Evolutionary conservation across 2,329 filamentous ascomycete species (phyloP), one percentile per base, ranked within the genome.

Genomic region (Apiospora arundinis): DNA sequence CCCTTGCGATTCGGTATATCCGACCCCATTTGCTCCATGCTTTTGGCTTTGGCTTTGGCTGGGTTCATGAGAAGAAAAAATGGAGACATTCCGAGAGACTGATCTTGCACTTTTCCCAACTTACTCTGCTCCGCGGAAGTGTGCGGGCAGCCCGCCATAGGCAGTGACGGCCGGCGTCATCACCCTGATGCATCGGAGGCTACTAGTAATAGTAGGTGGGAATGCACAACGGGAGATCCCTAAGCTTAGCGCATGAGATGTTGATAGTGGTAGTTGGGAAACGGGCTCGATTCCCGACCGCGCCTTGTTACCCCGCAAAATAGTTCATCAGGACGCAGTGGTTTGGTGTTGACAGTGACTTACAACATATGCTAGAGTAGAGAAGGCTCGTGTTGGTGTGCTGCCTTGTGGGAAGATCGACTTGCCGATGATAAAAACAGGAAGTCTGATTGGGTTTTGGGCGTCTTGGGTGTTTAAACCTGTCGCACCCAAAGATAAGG

Each of bases 171-270:
- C 37, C 52, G 32, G 56, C 28, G 56, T 40, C 28, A 63, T 40
- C 28, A 14, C 40, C 56, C 16, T n/a, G 7, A 28, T 40, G 56
- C 56, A 40, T 63, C 56, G 56, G 56, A 63, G 56, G 32, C 32
- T 63, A 63, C 56, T 12, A n/a, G 56, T 40, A 63, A 9, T 40
- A 63, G 56, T n/a, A 40, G 56, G 56, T 63, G 56, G 56, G 32
- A 63, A 63, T 63, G 56, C 32, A 63, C 32, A 63, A 63, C 32
- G 56, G 56, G 56, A 40, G 56, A 63, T 40, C 56, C 56, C 32
- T 63, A 40, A 40, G 16, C 32, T n/a, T 63, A 63, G 56, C 56
- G 56, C 32, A n/a, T 21, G 21, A 32, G 37, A 40, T 63, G 32
- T 32, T 32, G 32, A 32, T 32, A 32, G 9, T 40, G 56, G 1